Conservation (phyloP, 2,329 filamentous ascomycete genomes). For the Ophiostoma perfectum region DNA sequence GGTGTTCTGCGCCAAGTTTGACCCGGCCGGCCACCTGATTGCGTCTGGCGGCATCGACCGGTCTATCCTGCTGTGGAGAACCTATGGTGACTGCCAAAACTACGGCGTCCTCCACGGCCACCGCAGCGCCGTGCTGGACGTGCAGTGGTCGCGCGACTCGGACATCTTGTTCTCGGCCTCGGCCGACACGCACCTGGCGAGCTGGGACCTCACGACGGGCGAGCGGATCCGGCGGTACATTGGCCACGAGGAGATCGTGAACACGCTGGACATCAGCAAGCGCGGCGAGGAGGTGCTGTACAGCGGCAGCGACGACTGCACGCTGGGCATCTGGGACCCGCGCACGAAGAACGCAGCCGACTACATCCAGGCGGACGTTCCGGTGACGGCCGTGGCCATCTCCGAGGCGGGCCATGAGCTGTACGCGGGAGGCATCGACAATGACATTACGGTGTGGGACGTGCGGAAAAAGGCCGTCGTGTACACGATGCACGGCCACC, state of each 20-base stretch:
- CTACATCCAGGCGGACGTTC: slow-evolving; percentile 85
- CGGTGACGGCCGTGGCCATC: slow-evolving; percentile 85
- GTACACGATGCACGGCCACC: slow-evolving; percentile 84
- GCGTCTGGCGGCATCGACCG: slow-evolving; percentile 95
- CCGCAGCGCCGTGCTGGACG: slow-evolving; percentile 81
- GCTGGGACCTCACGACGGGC: slow-evolving; percentile 93
- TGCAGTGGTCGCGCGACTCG: slow-evolving; percentile 96
- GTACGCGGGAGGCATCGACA: slow-evolving; percentile 91
- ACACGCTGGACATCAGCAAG: slow-evolving; percentile 80
- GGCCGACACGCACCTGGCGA: slow-evolving; percentile 86
- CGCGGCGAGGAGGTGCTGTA: slow-evolving; percentile 86
- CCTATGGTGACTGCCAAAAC: slow-evolving; percentile 89
- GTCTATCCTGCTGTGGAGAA: slow-evolving; percentile 90
- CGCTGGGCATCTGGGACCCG: slow-evolving; percentile 93
- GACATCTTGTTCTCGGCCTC: slow-evolving; percentile 86
- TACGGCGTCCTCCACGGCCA: slow-evolving; percentile 86
- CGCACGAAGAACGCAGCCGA: slow-evolving; percentile 82
- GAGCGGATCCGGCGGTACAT: slow-evolving; percentile 84
- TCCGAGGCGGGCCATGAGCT: slow-evolving; percentile 93
- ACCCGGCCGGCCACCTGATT: slow-evolving; percentile 79
- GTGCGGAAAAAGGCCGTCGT: slow-evolving; percentile 82
- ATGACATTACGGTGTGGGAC: slow-evolving; percentile 97
- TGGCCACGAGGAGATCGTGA: slow-evolving; percentile 95
- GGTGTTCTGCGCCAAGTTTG: slow-evolving; percentile 85
- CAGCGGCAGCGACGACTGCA: slow-evolving; percentile 89